Conservation (phyloP, 2,329 filamentous ascomycete genomes). For the Fusarium sp. region DNA sequence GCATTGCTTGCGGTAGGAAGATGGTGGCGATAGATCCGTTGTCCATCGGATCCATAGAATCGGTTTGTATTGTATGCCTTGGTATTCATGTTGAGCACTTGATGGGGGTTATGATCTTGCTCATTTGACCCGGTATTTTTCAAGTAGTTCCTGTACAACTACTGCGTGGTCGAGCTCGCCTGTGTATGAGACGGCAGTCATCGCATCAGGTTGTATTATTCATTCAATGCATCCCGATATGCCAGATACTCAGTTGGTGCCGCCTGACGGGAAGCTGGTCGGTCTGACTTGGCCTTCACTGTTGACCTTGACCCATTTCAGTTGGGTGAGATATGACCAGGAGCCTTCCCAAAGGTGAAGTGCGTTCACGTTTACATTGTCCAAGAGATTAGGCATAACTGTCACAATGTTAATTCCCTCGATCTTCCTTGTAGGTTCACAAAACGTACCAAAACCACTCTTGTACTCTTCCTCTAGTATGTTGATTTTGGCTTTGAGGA, state of each 20-base stretch:
- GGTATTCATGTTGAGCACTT: not conserved
- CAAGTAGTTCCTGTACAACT: not conserved
- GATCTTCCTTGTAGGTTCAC: not conserved
- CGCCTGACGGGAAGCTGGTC: constrained; percentile 79
- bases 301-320: constrained; percentile 81
- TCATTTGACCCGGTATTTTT: not conserved
- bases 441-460: constrained; percentile 78
- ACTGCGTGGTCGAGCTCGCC: not conserved
- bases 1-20: not conserved
- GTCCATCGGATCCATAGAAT: not conserved
- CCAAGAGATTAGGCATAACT: constrained; percentile 80
- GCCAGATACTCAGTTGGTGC: constrained; percentile 19
- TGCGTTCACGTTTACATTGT: constrained; percentile 69
- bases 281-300: constrained; percentile 70
- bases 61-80: not conserved
- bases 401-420: constrained; percentile 20
- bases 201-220: not conserved
- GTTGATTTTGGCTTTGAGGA: constrained; percentile 76
- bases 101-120: not conserved
- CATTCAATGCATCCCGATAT: not conserved
- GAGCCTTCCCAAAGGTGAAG: constrained; percentile 82
- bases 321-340: constrained; percentile 80
- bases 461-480: constrained; percentile 82
- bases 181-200: not conserved
- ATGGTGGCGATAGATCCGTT: not conserved